A percentile compares a stretch with the other conserved stretches of the same genome.
Conservation (phyloP, 768 basidiomycete genomes). For the Brasilioporus rufonigricans region DNA sequence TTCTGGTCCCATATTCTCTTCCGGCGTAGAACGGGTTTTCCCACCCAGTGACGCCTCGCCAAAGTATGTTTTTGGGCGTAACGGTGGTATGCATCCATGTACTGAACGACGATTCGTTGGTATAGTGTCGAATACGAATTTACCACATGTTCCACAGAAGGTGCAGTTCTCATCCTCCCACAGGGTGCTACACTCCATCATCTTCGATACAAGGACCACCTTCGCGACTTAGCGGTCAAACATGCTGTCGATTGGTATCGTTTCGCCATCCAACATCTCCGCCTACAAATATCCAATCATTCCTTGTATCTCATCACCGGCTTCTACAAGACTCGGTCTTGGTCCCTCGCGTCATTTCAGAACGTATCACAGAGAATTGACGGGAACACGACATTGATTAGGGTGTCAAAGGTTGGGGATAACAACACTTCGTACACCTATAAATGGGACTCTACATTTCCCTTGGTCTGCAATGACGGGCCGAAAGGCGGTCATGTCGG, state of each 20-base stretch:
- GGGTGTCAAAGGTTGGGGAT: not conserved
- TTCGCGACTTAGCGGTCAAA: not conserved
- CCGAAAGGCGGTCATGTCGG: not conserved
- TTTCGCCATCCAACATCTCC: not conserved
- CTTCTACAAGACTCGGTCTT: not conserved
- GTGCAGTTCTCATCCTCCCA: not conserved
- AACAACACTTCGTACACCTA: not conserved
- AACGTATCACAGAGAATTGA: not conserved
- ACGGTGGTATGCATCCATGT: not conserved
- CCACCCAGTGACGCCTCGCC: not conserved
- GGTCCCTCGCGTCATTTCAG: not conserved
- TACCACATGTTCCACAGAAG: not conserved
- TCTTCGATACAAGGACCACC: not conserved
- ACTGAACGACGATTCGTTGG: not conserved
- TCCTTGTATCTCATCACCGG: not conserved
- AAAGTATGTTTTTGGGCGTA: not conserved
- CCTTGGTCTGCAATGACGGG: not conserved
- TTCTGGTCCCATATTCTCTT: not conserved
- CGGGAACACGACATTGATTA: not conserved
- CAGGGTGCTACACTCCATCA: not conserved
- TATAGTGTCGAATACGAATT: not conserved
- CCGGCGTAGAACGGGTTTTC: not conserved
- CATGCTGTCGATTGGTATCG: not conserved
- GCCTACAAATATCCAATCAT: not conserved
- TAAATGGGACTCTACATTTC: not conserved